phyloP scores from a whole-genome alignment of 2,329 filamentous ascomycete genomes.

The Pseudogymnoascus sp. region DNA sequence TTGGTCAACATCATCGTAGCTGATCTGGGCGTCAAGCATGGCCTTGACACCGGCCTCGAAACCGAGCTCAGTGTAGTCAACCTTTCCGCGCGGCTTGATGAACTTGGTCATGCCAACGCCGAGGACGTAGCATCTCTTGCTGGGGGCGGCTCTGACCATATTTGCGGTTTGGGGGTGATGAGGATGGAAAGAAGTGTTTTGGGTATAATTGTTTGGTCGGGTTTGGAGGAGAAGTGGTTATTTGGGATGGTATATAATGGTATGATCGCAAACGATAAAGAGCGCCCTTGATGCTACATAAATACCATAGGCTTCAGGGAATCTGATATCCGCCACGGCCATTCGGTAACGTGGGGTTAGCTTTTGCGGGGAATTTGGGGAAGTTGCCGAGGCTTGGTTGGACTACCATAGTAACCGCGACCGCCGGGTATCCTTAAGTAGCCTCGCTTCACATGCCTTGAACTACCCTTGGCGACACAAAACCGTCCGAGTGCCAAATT shows the following conservation, averaged over 20 bases:
- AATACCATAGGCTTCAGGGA: background rate
- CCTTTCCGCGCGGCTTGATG: constrained; percentile 90
- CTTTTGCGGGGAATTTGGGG: background rate
- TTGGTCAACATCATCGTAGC: constrained; percentile 92
- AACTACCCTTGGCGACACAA: background rate
- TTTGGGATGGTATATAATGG: background rate
- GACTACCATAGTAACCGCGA: background rate
- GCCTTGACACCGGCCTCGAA: constrained; percentile 90
- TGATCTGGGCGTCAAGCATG: constrained; percentile 78
- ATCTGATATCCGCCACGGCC: background rate
- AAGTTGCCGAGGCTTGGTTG: constrained; percentile 1
- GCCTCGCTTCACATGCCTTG: constrained; percentile 1
- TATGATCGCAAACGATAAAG: background rate
- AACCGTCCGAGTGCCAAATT: background rate
- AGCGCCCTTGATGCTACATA: background rate
- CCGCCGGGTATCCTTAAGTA: background rate
- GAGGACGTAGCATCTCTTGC: constrained; percentile 63
- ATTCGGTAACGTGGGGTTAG: background rate
- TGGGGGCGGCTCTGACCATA: background rate
- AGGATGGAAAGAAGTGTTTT: background rate
- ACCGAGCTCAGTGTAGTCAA: constrained; percentile 89
- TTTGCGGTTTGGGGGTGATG: background rate
- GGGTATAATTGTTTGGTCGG: background rate
- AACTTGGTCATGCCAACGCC: constrained; percentile 99
- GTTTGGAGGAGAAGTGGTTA: background rate